Evolutionary conservation across 2,329 filamentous ascomycete genomes (phyloP), one percentile per base, ranked within the genome.

Genomic region (Penicillium italicum): DNA sequence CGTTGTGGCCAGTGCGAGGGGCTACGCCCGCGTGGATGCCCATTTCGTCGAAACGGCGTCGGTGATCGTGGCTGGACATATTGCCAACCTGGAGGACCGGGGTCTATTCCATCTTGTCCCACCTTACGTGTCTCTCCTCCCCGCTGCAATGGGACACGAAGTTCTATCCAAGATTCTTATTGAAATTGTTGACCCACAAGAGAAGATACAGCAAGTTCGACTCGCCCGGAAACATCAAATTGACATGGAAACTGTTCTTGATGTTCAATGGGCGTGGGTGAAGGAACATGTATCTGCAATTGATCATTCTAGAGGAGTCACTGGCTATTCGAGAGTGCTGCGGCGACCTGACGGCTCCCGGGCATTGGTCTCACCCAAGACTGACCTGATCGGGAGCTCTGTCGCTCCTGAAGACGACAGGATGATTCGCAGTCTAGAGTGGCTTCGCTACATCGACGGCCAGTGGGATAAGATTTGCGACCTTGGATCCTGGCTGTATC

Each of bases 121-220:
- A 0, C 78, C 96, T 0, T 99, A 99, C 72, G 92, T 90, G 59
- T 91, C 91, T 9, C 87, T 90, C 64, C 79, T 99, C 12, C 80
- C 84, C 10, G 76, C 80, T 7, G 77, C 84, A 12, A 82, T 87
- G 59, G 81, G 82, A 58, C 86, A 91, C 63, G 82, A 85, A 52
- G 86, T 87, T 16, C 80, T 99, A 46, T 90, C 87, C 55, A 83
- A 85, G 50, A 88, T 95, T 53, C 77, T 97, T 53, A 87, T 91
- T 47, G 84, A 89, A 43, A 82, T 97, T 52, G 81, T 82, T 28
- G 83, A 89, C 41, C 74, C 79, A 8, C 78, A 83, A 8, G 84
- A 88, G 57, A 86, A 91, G 63, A 73, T 84, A 28, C 79, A 82
- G 36, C 84, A 90, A 65, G 82, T 97, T 50, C 84, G 81, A 59